phyloP scores from a whole-genome alignment of 352 stramenopile genomes.

The Pythium sukuiense region DNA sequence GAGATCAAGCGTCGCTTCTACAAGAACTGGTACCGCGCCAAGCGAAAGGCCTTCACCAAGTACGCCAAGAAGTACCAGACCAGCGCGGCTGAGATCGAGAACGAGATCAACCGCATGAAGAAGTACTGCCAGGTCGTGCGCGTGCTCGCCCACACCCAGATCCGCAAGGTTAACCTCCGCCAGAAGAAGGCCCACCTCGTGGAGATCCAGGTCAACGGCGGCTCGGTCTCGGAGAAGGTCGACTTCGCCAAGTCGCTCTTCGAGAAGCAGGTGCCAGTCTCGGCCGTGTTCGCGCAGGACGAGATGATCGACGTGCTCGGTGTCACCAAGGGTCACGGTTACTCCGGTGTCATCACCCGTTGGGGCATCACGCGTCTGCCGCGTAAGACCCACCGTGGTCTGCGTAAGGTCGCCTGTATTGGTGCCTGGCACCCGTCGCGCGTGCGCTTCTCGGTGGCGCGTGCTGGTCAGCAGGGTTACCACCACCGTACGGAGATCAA shows the following conservation, averaged over 20 bases:
- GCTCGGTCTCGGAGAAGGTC: conserved; percentile 97
- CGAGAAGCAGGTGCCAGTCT: conserved; percentile 98
- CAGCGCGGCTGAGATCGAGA: conserved; percentile 90
- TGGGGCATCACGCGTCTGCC: conserved; percentile 99
- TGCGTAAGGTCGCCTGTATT: conserved; percentile 99
- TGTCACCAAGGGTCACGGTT: conserved; percentile 99
- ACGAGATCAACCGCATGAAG: conserved; percentile 99
- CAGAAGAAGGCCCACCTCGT: conserved; percentile 99
- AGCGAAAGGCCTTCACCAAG: conserved; percentile 99
- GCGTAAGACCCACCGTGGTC: conserved; percentile 99
- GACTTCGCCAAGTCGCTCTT: conserved; percentile 99
- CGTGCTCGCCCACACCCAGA: conserved; percentile 99
- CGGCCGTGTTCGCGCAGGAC: conserved; percentile 95
- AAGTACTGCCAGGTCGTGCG: conserved; percentile 99
- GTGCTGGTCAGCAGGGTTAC: conserved; percentile 99
- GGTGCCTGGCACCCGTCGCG: conserved; percentile 99
- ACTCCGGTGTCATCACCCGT: conserved; percentile 98
- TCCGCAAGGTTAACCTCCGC: conserved; percentile 99
- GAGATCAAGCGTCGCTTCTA: conserved; percentile 99
- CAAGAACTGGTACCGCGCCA: conserved; percentile 99
- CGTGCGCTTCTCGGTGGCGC: conserved; percentile 97
- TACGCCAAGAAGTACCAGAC: conserved; percentile 99
- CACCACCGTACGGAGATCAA: conserved; percentile 99
- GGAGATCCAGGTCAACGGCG: conserved; percentile 99
- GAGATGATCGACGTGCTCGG: conserved; percentile 99